These are phyloP conservation scores for Kwoniella dejecticola DNA, from an alignment of 768 basidiomycete species.

Conservation along the genomic window DNA sequence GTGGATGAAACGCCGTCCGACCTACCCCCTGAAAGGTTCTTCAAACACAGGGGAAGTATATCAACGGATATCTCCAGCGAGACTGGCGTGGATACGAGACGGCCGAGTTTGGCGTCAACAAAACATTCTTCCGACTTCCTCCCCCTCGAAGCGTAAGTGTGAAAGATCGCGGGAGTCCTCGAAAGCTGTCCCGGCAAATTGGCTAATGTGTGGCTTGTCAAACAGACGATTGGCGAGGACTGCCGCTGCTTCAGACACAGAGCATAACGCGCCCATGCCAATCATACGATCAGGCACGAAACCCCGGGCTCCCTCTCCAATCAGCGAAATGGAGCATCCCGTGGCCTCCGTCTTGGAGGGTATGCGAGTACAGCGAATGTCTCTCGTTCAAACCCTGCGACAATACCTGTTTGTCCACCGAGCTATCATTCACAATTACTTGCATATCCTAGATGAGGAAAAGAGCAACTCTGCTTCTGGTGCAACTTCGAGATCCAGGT, in stretches of 20 bases:
- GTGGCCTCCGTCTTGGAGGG: constrained; percentile 81
- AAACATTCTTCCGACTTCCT: constrained; percentile 38
- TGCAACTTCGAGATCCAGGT: no score
- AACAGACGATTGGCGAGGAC: no score
- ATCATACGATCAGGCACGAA: constrained; percentile 56
- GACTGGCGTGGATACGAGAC: constrained; percentile 7
- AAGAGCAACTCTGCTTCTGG: neutral
- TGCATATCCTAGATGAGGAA: constrained; percentile 47
- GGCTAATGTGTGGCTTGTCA: no score
- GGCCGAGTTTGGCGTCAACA: constrained; percentile 35
- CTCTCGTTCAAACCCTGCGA: constrained; percentile 86
- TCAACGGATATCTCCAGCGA: constrained; percentile 16
- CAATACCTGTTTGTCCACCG: constrained; percentile 94
- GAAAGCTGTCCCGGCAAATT: no score
- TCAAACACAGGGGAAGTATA: constrained; percentile 18
- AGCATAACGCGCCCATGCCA: constrained; percentile 21
- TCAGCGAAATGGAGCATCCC: constrained; percentile 71
- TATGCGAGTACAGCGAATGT: constrained; percentile 96
- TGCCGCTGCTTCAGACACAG: no score
- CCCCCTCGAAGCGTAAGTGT: constrained; percentile 27
- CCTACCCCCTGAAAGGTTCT: constrained; percentile 2
- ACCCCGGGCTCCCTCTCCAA: constrained; percentile 58
- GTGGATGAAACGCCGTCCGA: constrained; percentile 6
- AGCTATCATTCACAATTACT: constrained; percentile 49
- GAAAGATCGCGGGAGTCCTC: no score